phyloP scores from a whole-genome alignment of 306 rosid genomes.

The Rubus parviflorus region DNA sequence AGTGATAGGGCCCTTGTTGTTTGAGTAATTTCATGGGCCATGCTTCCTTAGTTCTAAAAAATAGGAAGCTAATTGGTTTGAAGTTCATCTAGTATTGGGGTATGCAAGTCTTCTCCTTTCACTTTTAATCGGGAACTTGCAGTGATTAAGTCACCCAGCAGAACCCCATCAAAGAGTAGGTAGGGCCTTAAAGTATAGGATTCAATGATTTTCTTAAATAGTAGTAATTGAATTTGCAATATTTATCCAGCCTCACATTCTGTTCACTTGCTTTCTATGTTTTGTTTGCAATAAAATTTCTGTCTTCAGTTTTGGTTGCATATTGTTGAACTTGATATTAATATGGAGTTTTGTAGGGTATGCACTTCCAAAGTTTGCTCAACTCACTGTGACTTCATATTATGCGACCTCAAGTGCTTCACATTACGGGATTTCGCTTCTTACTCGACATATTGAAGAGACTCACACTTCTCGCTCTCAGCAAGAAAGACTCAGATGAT shows the following conservation, averaged over 20 bases:
- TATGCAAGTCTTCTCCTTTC: neutral
- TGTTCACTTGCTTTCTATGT: neutral
- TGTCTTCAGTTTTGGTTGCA: neutral
- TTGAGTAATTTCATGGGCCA: neutral
- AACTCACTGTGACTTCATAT: slow-evolving; percentile 81
- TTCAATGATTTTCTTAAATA: neutral
- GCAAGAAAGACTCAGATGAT: slow-evolving; percentile 49
- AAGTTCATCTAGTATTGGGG: neutral
- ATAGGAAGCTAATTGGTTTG: neutral
- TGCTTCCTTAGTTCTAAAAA: neutral
- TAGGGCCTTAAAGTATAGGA: neutral
- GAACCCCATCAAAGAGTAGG: neutral
- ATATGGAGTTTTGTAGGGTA: slow-evolving; percentile 47
- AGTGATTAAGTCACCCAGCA: neutral
- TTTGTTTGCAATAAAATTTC: neutral
- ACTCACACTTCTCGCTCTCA: slow-evolving; percentile 41
- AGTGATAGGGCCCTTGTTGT: neutral
- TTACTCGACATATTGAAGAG: slow-evolving; percentile 84
- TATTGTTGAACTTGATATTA: neutral
- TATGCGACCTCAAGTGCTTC: slow-evolving; percentile 91
- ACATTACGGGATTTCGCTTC: slow-evolving; percentile 86
- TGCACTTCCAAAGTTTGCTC: slow-evolving; percentile 79
- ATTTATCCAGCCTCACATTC: neutral
- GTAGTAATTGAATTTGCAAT: neutral
- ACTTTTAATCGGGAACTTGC: neutral